These are phyloP conservation scores for Centrapalus pauciflorus DNA, from an alignment of 129 eudicot species.

Conservation along the genomic window DNA sequence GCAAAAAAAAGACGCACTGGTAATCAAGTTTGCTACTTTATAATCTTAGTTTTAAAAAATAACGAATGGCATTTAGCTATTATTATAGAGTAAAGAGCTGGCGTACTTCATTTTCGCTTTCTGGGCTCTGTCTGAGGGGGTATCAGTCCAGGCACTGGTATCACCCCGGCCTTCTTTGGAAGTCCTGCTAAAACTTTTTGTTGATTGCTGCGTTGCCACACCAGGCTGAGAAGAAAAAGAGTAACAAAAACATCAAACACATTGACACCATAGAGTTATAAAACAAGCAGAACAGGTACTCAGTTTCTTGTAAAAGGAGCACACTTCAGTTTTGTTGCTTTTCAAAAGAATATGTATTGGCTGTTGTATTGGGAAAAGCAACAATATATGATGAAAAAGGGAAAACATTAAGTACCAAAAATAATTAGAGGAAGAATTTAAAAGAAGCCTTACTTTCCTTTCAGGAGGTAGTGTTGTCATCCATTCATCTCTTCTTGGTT, in stretches of 20 bases:
- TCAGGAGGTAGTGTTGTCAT: slow-evolving; percentile 96
- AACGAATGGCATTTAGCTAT: neutral
- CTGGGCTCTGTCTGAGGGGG: slow-evolving; percentile 87
- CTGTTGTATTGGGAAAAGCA: too few species aligned
- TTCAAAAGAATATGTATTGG: too few species aligned
- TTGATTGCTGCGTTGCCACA: slow-evolving; percentile 69
- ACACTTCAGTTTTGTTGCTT: neutral
- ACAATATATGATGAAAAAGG: neutral
- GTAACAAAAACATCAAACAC: neutral
- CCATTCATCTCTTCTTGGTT: slow-evolving; percentile 89
- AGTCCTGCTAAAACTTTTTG: slow-evolving; percentile 57
- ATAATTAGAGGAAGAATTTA: neutral
- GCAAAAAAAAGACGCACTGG: neutral
- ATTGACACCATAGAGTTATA: neutral
- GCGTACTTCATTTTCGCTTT: slow-evolving; percentile 91
- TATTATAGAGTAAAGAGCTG: neutral
- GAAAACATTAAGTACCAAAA: neutral
- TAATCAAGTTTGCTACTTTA: neutral
- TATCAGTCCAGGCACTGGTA: slow-evolving; percentile 96
- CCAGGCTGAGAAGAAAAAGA: slow-evolving; percentile 52
- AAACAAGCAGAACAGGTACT: neutral
- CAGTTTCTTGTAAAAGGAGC: neutral
- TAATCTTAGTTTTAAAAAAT: neutral
- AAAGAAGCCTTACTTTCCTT: slow-evolving; percentile 50
- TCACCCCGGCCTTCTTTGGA: slow-evolving; percentile 97